Conservation (phyloP, 768 basidiomycete genomes). For the Mycena rosella region DNA sequence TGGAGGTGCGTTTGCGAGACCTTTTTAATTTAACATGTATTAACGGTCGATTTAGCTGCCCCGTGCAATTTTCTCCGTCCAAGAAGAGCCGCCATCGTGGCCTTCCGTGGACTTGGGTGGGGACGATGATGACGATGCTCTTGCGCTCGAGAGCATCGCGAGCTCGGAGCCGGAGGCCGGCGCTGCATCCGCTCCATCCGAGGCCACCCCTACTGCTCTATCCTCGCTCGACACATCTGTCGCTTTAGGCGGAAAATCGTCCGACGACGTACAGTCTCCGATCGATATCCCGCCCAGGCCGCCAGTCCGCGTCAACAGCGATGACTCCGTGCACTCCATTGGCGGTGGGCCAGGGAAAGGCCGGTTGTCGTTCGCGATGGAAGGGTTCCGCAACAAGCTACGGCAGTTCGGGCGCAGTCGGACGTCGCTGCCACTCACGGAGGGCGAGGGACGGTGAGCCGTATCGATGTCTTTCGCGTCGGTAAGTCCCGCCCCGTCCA, state of each 20-base stretch:
- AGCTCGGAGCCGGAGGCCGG: conserved; percentile 30
- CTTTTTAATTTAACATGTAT: conserved; percentile 10
- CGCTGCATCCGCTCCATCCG: neutral
- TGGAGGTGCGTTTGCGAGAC: conserved; percentile 62
- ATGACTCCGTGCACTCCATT: conserved; percentile 23
- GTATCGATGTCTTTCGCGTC: neutral
- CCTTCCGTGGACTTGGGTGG: conserved; percentile 55
- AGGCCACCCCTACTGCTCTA: conserved; percentile 6
- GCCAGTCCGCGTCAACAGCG: conserved; percentile 25
- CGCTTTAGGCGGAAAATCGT: neutral
- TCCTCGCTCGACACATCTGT: conserved; percentile 12
- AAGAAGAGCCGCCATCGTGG: conserved; percentile 91
- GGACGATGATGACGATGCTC: conserved; percentile 35
- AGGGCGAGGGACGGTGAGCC: conserved; percentile 18
- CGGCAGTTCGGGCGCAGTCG: conserved; percentile 35
- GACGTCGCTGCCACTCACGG: conserved; percentile 28
- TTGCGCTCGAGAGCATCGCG: conserved; percentile 34
- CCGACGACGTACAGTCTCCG: conserved; percentile 18
- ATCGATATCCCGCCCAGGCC: conserved; percentile 20
- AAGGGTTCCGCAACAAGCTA: conserved; percentile 33
- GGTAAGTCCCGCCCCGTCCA: neutral
- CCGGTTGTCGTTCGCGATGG: conserved; percentile 29
- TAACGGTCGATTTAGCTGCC: conserved; percentile 55
- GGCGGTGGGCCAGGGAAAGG: conserved; percentile 17
- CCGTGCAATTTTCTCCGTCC: conserved; percentile 86